Conservation (phyloP, 1,284 basidiomycete genomes). For the Sanguinoderma infundibulare region DNA sequence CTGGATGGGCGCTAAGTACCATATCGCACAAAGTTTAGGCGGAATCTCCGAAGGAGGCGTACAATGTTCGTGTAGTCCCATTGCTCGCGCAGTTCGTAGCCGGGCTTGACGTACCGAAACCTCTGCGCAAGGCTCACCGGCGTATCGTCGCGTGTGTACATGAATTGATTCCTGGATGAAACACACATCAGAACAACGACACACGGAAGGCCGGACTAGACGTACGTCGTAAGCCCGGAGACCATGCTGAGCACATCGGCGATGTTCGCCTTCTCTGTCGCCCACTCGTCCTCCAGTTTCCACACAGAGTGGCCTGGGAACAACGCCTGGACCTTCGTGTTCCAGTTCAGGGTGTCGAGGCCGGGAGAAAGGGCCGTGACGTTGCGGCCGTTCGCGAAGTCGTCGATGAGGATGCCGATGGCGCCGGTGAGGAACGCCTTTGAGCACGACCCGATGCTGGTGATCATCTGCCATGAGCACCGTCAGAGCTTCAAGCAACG, state of each 20-base stretch:
- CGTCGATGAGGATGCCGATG: conserved; percentile 43
- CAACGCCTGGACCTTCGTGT: conserved; percentile 38
- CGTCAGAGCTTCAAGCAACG: not conserved
- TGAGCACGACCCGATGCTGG: conserved; percentile 38
- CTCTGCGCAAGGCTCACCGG: not conserved
- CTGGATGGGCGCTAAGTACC: not conserved
- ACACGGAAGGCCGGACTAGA: not conserved
- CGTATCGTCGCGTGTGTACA: not conserved
- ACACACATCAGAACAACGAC: not conserved
- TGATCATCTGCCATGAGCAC: conserved; percentile 1
- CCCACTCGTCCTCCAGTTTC: conserved; percentile 38
- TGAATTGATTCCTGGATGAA: not conserved
- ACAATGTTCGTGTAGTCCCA: conserved; percentile 2
- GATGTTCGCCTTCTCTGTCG: conserved; percentile 37
- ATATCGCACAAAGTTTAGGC: no score
- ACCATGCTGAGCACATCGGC: conserved; percentile 27
- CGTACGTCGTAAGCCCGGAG: conserved; percentile 4
- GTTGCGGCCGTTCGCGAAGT: conserved; percentile 39
- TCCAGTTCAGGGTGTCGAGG: conserved; percentile 36
- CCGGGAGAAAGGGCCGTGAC: conserved; percentile 38
- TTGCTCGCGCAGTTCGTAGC: conserved; percentile 1
- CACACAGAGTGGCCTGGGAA: conserved; percentile 35
- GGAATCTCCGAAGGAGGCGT: not conserved
- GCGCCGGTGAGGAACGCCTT: conserved; percentile 43
- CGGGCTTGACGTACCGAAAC: not conserved